A percentile compares a stretch with the other conserved stretches of the same genome.
phyloP scores from a whole-genome alignment of 495 filamentous ascomycete genomes.

The Aspergillus taichungensis region DNA sequence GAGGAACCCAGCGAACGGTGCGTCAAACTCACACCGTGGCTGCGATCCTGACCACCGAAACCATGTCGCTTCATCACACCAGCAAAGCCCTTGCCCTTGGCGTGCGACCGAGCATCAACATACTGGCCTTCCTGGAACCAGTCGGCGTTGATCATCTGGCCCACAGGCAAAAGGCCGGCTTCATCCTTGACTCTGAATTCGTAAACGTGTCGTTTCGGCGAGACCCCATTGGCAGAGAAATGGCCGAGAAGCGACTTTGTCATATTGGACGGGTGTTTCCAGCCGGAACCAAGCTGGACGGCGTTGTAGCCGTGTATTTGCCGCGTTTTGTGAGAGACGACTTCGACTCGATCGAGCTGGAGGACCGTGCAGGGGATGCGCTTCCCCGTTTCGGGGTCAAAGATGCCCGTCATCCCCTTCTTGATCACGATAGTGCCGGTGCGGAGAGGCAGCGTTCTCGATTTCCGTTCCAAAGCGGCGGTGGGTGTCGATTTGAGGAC shows the following conservation, averaged over 20 bases:
- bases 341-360: constrained; percentile 86
- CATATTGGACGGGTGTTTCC: constrained; percentile 65
- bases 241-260: constrained; percentile 75
- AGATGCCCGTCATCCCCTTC: constrained; percentile 91
- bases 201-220: constrained; percentile 69
- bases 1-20: constrained; percentile 84
- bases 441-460: constrained; percentile 64
- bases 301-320: constrained; percentile 81
- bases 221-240: constrained; percentile 65
- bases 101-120: constrained; percentile 72
- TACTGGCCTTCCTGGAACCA: constrained; percentile 89
- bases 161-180: constrained; percentile 62
- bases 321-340: constrained; percentile 74
- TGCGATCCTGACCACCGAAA: constrained; percentile 79
- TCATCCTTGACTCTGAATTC: constrained; percentile 78
- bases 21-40: constrained; percentile 86
- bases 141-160: constrained; percentile 62
- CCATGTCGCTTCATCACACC: constrained; percentile 97
- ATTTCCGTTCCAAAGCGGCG: constrained; percentile 73
- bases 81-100: constrained; percentile 81
- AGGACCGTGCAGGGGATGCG: constrained; percentile 85
- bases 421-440: constrained; percentile 79
- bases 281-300: constrained; percentile 79
- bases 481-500: constrained; percentile 61
- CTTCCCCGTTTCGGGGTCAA: constrained; percentile 62